A percentile compares a stretch with the other conserved stretches of the same genome.
Evolutionary conservation across 1,139 yeast species (phyloP).

Genomic region (Yamadazyma triangularis): DNA sequence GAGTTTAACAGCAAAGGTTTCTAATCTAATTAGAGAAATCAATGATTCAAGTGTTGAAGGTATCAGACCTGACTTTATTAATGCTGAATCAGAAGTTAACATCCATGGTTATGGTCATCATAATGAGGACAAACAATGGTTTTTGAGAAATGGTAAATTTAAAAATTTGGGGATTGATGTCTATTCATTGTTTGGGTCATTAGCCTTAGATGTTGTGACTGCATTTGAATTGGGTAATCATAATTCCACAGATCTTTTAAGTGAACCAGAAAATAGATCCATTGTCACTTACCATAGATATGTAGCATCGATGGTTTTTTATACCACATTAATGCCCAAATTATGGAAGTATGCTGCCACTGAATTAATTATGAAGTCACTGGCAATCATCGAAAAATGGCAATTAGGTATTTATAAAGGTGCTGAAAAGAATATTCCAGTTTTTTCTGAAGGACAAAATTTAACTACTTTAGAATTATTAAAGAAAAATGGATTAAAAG

Average conservation of each 20-base stretch:
- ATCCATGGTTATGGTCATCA: constrained; percentile 34
- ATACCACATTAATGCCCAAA: constrained; percentile 60
- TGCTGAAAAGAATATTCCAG: constrained; percentile 32
- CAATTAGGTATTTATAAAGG: constrained; percentile 37
- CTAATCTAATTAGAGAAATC: constrained; percentile 23
- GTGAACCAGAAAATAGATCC: constrained; percentile 31
- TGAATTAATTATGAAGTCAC: constrained; percentile 31
- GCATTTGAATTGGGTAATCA: constrained; percentile 55
- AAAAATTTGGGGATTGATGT: constrained; percentile 47
- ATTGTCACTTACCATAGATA: constrained; percentile 48
- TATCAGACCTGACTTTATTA: constrained; percentile 27
- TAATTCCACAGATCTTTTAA: constrained; percentile 40
- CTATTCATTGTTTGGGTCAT: constrained; percentile 57
- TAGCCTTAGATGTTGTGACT: constrained; percentile 70
- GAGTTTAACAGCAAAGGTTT: constrained; percentile 21
- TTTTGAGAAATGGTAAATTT: constrained; percentile 16
- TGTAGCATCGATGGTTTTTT: constrained; percentile 64
- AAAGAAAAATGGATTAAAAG: constrained; percentile 27
- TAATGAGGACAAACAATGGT: constrained; percentile 24
- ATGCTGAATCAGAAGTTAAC: constrained; percentile 27
- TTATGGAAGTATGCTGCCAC: constrained; percentile 50
- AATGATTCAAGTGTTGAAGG: constrained; percentile 29
- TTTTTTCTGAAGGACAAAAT: constrained; percentile 15
- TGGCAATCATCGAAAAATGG: constrained; percentile 46
- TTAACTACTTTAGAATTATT: constrained; percentile 33